These are phyloP conservation scores for Talaromyces sp. DNA, from an alignment of 2,329 filamentous ascomycete genomes.

Conservation along the genomic window DNA sequence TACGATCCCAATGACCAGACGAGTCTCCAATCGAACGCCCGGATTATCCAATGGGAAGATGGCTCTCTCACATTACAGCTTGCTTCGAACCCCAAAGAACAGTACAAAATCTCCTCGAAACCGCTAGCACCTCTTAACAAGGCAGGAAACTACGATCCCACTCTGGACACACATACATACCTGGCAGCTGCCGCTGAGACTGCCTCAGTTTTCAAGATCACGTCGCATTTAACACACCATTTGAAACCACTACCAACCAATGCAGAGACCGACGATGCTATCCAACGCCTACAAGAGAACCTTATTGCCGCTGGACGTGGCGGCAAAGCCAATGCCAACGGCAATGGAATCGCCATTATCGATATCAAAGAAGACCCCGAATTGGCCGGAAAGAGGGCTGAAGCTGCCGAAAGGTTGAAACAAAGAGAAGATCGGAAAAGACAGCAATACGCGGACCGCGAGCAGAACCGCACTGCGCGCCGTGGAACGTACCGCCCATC, in stretches of 20 bases:
- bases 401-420: slow-evolving; percentile 58
- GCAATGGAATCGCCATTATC: slow-evolving; percentile 53
- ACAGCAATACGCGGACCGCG: slow-evolving; percentile 55
- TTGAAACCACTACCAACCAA: slow-evolving; percentile 57
- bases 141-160: slow-evolving; percentile 51
- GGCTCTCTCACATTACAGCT: slow-evolving; percentile 64
- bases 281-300: slow-evolving; percentile 59
- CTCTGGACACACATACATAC: slow-evolving; percentile 62
- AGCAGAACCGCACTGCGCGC: slow-evolving; percentile 53
- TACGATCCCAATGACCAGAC: slow-evolving; percentile 58
- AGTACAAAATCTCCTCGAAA: slow-evolving; percentile 59
- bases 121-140: slow-evolving; percentile 56
- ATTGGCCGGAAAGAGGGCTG: slow-evolving; percentile 57
- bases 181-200: slow-evolving; percentile 58
- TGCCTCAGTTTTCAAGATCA: slow-evolving; percentile 57
- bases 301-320: slow-evolving; percentile 56
- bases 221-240: slow-evolving; percentile 60
- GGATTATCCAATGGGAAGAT: slow-evolving; percentile 65
- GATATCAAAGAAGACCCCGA: slow-evolving; percentile 62
- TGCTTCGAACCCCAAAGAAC: slow-evolving; percentile 58
- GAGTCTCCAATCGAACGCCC: slow-evolving; percentile 62
- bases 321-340: slow-evolving; percentile 49
- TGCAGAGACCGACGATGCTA: slow-evolving; percentile 57
- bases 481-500: slow-evolving; percentile 45
- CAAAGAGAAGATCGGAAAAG: slow-evolving; percentile 52